Conservation (phyloP, 1,284 basidiomycete species). For the Heimioporus retisporus region DNA sequence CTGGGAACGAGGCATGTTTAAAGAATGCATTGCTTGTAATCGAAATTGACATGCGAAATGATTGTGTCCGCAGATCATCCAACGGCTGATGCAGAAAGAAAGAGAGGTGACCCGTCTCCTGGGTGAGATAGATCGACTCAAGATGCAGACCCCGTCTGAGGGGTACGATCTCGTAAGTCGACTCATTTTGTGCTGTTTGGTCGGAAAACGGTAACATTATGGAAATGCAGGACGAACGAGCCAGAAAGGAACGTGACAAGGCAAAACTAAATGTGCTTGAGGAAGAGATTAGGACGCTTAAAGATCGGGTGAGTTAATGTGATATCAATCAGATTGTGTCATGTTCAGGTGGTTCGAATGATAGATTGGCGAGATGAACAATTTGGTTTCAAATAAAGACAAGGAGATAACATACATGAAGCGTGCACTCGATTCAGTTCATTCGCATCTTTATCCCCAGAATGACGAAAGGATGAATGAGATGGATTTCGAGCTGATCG, state of each 20-base stretch:
- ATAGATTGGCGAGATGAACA: constrained; percentile 69
- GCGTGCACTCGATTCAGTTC: constrained; percentile 87
- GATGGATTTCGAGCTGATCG: constrained; percentile 79
- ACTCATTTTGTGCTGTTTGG: constrained; percentile 1
- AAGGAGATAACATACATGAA: constrained; percentile 85
- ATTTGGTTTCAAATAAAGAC: constrained; percentile 62
- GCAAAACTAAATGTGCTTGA: constrained; percentile 79
- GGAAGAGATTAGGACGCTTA: constrained; percentile 82
- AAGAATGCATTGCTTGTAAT: too few relatives aligned
- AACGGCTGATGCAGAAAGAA: constrained; percentile 87
- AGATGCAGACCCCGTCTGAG: constrained; percentile 66
- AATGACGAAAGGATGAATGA: constrained; percentile 62
- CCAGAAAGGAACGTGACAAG: constrained; percentile 80
- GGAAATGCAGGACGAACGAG: constrained; percentile 74
- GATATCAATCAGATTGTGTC: constrained; percentile 6
- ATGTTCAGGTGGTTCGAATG: constrained; percentile 8
- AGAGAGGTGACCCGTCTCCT: constrained; percentile 84
- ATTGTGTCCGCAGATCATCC: too few relatives aligned
- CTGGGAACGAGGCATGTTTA: constrained; percentile 60
- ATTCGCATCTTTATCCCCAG: constrained; percentile 74
- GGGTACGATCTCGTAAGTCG: constrained; percentile 65
- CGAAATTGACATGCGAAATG: too few relatives aligned
- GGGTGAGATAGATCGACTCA: constrained; percentile 75
- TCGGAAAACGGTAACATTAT: constrained; percentile 6
- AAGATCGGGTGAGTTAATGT: constrained; percentile 64